Evolutionary conservation across 306 rosid genomes (phyloP).

Genomic region (Inga leiocalycina): DNA sequence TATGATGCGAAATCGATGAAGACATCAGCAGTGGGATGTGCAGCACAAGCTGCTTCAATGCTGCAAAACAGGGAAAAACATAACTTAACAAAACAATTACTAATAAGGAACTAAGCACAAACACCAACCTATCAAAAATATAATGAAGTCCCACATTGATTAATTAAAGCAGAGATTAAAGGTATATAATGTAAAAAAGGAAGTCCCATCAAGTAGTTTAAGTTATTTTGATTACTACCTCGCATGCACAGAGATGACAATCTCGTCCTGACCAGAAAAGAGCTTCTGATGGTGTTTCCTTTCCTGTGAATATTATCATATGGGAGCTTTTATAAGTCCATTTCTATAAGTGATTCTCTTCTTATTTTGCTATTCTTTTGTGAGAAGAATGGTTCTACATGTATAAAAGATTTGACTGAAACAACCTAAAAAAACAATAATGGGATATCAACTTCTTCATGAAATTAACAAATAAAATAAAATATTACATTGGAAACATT

Average conservation of each 20-base stretch:
- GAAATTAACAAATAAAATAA: too few relatives aligned
- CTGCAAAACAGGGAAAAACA: constrained; percentile 52
- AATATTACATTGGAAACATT: too few relatives aligned
- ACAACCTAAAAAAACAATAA: too few relatives aligned
- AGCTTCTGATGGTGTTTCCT: constrained; percentile 94
- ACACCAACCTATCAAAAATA: constrained; percentile 27
- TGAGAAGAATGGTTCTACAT: neutral
- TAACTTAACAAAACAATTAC: neutral
- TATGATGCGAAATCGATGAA: constrained; percentile 87
- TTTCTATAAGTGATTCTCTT: constrained; percentile 5
- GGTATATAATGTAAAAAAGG: too few relatives aligned
- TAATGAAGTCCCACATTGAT: too few relatives aligned
- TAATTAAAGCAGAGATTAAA: too few relatives aligned
- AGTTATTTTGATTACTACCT: constrained; percentile 25
- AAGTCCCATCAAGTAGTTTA: too few relatives aligned
- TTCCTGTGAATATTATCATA: constrained; percentile 49
- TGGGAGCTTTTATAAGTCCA: constrained; percentile 2
- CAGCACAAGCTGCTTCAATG: constrained; percentile 81
- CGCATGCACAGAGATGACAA: constrained; percentile 84
- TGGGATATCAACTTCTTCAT: too few relatives aligned
- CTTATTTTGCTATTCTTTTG: neutral
- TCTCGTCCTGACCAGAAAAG: constrained; percentile 88
- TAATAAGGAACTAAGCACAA: constrained; percentile 24
- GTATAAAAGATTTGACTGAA: neutral
- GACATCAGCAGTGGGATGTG: constrained; percentile 93